phyloP scores from a whole-genome alignment of 768 basidiomycete genomes.

The Lactifluus rugatus region DNA sequence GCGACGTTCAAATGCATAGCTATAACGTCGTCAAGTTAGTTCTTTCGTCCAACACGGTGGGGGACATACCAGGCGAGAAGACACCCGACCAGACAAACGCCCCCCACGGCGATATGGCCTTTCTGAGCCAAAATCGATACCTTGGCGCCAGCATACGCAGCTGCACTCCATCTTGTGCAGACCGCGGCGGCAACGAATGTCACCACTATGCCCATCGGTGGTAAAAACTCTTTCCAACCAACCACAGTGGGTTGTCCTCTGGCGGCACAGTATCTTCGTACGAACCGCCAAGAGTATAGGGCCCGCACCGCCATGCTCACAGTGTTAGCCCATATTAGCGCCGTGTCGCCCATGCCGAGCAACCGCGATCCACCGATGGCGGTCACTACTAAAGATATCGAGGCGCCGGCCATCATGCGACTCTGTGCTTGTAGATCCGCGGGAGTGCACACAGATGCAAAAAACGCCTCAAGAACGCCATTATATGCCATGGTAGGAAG shows the following conservation, averaged over 20 bases:
- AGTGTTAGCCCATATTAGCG: constrained; percentile 71
- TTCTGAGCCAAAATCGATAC: constrained; percentile 22
- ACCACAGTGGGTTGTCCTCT: constrained; percentile 16
- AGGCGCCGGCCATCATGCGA: constrained; percentile 77
- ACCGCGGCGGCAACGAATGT: constrained; percentile 23
- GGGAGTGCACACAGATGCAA: constrained; percentile 65
- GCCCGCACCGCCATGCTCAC: constrained; percentile 55
- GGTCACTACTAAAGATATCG: constrained; percentile 51
- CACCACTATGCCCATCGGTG: constrained; percentile 22
- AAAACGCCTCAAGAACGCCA: constrained; percentile 85
- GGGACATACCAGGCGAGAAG: constrained; percentile 1
- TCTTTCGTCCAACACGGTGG: neutral
- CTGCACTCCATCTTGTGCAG: constrained; percentile 23
- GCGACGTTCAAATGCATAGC: neutral
- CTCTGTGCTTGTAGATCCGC: constrained; percentile 62
- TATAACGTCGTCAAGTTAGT: neutral
- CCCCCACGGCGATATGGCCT: constrained; percentile 24
- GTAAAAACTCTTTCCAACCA: constrained; percentile 21
- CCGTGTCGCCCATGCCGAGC: constrained; percentile 48
- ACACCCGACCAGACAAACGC: constrained; percentile 16
- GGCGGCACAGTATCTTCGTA: constrained; percentile 36
- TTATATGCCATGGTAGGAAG: constrained; percentile 87
- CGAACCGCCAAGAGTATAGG: constrained; percentile 46
- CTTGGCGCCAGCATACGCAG: constrained; percentile 12
- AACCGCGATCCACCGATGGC: constrained; percentile 37